Base-by-base conservation (phyloP, 2,329 filamentous ascomycete species). In the Phaeophleospora eucalypticola region DNA sequence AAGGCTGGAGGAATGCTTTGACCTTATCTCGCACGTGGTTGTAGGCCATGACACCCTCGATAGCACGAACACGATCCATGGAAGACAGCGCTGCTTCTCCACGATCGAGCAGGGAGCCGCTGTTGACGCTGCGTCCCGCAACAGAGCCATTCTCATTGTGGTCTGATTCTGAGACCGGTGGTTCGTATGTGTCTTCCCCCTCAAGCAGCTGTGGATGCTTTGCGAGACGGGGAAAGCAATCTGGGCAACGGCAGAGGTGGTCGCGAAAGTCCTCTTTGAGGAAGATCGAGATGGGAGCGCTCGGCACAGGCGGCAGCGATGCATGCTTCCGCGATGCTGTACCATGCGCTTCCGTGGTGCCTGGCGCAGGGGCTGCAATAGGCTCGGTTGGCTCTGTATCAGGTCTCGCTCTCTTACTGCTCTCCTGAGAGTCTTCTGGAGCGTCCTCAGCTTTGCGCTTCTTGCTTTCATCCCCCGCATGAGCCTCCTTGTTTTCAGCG, bases 11-110 rank as follows among this genome's bases (percentile, higher is more conserved):
- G 66, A 98, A 97, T 0, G 84, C 84, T 74, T 91, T 95, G n/a
- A 98, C 82, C 65, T 91, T 90, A 63, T 97, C 90, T 64, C 94
- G 93, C 50, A 98, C 78, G 61, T 95, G 86, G 61, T 97, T 96
- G 70, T 97, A 98, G 0, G 90, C 91, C 89, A 97, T 96, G 37
- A 95, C 91, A 14, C 93, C 93, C 67, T 98, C 66, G 46, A 98
- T 95, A 3, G 93, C 93, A 12, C 84, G 79, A 6, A 97, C 91
- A 2, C 93, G 86, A 65, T 98, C 93, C 46, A 98, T 84, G 60
- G 89, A 94, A 65, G 84, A 89, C 20, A 98, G 78, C 0, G 90
- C 91, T 39, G 88, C 91, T 71, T 98, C 93, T 38, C 93, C 93
- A 15, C 89, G 87, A 41, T 97, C 90, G 27, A 94, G 82, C 2